phyloP scores from a whole-genome alignment of 2,329 filamentous ascomycete species.

The Nemania bipapillata region DNA sequence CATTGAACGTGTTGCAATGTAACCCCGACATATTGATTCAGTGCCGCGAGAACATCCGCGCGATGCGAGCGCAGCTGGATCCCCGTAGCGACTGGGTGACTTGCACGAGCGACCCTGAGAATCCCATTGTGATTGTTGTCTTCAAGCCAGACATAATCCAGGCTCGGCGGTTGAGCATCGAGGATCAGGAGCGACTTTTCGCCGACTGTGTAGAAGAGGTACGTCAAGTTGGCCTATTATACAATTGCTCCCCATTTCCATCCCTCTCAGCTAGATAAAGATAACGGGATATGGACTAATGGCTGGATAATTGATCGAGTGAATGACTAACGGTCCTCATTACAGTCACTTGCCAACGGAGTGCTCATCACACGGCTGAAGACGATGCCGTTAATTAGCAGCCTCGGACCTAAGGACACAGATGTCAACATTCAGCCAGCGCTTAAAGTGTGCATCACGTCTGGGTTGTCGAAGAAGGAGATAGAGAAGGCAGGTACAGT shows the following conservation, averaged over 20 bases:
- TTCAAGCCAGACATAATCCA: conserved; percentile 85
- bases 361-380: conserved; percentile 91
- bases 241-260: background rate
- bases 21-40: conserved; percentile 83
- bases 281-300: no score
- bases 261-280: no score
- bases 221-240: conserved; percentile 52
- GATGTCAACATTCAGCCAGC: conserved; percentile 79
- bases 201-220: conserved; percentile 98
- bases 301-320: background rate
- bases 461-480: conserved; percentile 89
- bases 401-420: conserved; percentile 73
- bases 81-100: conserved; percentile 92
- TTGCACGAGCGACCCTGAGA: conserved; percentile 83
- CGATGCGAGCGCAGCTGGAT: conserved; percentile 87
- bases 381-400: conserved; percentile 72
- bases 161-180: conserved; percentile 71
- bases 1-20: conserved; percentile 83
- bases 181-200: conserved; percentile 85
- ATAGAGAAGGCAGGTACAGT: conserved; percentile 90
- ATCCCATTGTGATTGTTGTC: conserved; percentile 84
- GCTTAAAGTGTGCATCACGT: conserved; percentile 90
- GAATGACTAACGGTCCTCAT: conserved; percentile 20
- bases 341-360: conserved; percentile 81
- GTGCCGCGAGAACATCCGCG: conserved; percentile 85